Percentiles rank a stretch among this genome's conserved stretches.
Evolutionary conservation across 495 filamentous ascomycete genomes (phyloP).

Genomic region (Neurospora terricola): DNA sequence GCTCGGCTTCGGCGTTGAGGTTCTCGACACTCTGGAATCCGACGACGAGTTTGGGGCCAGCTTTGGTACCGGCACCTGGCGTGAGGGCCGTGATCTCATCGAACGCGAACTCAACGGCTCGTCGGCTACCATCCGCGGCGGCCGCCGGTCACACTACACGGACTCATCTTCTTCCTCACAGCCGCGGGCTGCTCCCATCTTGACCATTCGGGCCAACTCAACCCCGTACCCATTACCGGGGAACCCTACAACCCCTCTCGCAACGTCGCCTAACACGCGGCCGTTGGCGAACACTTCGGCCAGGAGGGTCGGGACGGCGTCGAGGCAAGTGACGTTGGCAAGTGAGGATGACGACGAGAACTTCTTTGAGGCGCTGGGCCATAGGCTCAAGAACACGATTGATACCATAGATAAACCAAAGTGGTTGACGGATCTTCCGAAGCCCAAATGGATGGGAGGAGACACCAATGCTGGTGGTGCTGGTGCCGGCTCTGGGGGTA

Average conservation of each 20-base stretch:
- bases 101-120: constrained; percentile 72
- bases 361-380: constrained; percentile 73
- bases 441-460: constrained; percentile 78
- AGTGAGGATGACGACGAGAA: constrained; percentile 61
- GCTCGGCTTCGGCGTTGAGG: constrained; percentile 66
- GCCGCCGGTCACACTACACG: constrained; percentile 6
- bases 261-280: constrained; percentile 28
- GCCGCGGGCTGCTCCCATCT: constrained; percentile 25
- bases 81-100: constrained; percentile 88
- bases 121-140: constrained; percentile 23
- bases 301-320: constrained; percentile 15
- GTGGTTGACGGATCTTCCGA: constrained; percentile 62
- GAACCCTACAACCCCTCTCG: constrained; percentile 30
- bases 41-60: constrained; percentile 51
- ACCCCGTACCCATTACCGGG: background rate
- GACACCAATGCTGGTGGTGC: constrained; percentile 27
- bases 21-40: constrained; percentile 62
- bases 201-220: constrained; percentile 22
- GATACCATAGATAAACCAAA: constrained; percentile 73
- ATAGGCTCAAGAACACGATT: constrained; percentile 82
- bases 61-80: constrained; percentile 76
- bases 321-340: constrained; percentile 6
- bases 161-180: background rate
- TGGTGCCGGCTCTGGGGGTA: constrained; percentile 12
- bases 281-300: constrained; percentile 24